phyloP scores from a whole-genome alignment of 176 grass and related monocot species.

The Puccinellia tenuiflora region DNA sequence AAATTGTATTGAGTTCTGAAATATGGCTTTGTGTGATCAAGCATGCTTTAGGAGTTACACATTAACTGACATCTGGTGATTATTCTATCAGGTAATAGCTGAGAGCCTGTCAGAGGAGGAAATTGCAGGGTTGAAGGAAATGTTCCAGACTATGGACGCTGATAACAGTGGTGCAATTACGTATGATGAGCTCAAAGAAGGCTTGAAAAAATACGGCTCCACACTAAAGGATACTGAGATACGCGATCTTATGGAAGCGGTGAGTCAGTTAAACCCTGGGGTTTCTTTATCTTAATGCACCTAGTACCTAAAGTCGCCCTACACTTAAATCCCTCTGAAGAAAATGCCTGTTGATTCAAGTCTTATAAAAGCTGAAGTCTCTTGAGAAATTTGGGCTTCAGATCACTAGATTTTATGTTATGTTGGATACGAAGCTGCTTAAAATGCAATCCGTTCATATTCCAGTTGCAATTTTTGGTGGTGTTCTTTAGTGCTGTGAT shows the following conservation, averaged over 20 bases:
- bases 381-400: not conserved
- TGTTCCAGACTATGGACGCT: constrained; percentile 97
- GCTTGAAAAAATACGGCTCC: constrained; percentile 87
- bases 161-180: constrained; percentile 98
- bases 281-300: not conserved
- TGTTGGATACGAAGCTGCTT: not conserved
- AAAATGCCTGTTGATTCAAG: not conserved
- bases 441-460: not conserved
- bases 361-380: not conserved
- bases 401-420: not conserved
- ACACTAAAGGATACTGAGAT: constrained; percentile 98
- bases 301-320: constrained; percentile 6
- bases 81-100: constrained; percentile 78
- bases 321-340: not conserved
- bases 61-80: constrained; percentile 3
- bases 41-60: not conserved
- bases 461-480: not conserved
- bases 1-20: not conserved
- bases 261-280: constrained; percentile 45
- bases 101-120: constrained; percentile 99
- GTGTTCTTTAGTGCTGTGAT: constrained; percentile 3
- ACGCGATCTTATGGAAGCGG: constrained; percentile 96
- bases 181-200: constrained; percentile 95
- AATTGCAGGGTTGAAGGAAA: constrained; percentile 97
- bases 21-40: not conserved